phyloP scores from a whole-genome alignment of 2,329 filamentous ascomycete species.

The Acephala macrosclerotiorum region DNA sequence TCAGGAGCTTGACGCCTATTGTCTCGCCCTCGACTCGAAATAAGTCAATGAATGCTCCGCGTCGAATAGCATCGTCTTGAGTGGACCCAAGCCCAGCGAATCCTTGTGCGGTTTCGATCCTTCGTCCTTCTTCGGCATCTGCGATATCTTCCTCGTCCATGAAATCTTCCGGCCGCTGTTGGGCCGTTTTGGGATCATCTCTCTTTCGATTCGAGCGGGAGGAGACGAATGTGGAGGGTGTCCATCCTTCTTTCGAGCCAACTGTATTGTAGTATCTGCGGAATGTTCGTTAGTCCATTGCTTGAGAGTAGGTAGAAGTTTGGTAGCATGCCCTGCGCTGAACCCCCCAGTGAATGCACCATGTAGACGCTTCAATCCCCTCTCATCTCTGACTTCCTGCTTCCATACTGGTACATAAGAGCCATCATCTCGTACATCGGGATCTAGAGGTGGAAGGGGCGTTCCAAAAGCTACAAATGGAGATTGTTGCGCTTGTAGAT shows the following conservation, averaged over 20 bases:
- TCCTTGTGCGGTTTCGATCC: slow-evolving; percentile 73
- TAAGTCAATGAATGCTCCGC: slow-evolving; percentile 70
- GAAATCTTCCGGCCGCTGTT: slow-evolving; percentile 83
- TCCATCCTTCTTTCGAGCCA: slow-evolving; percentile 98
- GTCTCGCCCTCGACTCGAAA: slow-evolving; percentile 79
- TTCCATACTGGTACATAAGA: slow-evolving; percentile 97
- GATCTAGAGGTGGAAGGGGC: slow-evolving; percentile 79
- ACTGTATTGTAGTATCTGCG: slow-evolving; percentile 95
- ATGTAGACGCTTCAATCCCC: slow-evolving; percentile 87
- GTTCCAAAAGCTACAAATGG: slow-evolving; percentile 86
- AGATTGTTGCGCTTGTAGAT: slow-evolving; percentile 70
- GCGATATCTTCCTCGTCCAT: slow-evolving; percentile 98
- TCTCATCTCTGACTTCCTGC: slow-evolving; percentile 94
- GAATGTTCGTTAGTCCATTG: slow-evolving; percentile 36
- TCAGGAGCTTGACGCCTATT: slow-evolving; percentile 84
- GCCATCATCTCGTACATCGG: slow-evolving; percentile 83
- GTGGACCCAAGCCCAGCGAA: slow-evolving; percentile 81
- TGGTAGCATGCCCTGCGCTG: slow-evolving; percentile 81
- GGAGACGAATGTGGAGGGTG: slow-evolving; percentile 89
- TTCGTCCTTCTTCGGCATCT: slow-evolving; percentile 80
- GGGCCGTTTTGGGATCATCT: slow-evolving; percentile 59
- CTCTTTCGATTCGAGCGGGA: slow-evolving; percentile 82
- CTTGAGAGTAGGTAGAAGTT: background rate
- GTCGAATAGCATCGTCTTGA: slow-evolving; percentile 57
- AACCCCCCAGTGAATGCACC: slow-evolving; percentile 97